A percentile compares a stretch with the other conserved stretches of the same genome.
Conservation (phyloP, 2,329 filamentous ascomycete genomes). For the Exutisphaerella laricina region DNA sequence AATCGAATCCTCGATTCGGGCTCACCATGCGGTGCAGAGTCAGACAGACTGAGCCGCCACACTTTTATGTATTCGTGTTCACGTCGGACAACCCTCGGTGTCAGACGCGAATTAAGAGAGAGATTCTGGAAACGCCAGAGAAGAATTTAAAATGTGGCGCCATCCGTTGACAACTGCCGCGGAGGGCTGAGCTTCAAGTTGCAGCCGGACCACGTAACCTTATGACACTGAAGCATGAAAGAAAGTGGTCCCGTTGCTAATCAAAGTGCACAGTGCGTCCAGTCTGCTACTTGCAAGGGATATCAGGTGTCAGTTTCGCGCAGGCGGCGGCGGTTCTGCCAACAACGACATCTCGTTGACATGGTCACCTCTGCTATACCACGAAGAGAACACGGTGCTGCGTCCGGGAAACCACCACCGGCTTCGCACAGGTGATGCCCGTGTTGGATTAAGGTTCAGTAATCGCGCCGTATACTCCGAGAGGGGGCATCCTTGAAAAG, state of each 20-base stretch:
- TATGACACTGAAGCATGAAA: background rate
- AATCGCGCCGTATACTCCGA: background rate
- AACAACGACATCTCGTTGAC: background rate
- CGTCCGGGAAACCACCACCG: slow-evolving; percentile 4
- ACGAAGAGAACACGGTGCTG: no score
- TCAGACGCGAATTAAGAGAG: slow-evolving; percentile 4
- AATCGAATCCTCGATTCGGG: no score
- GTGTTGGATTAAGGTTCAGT: slow-evolving; percentile 3
- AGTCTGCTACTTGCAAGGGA: no score
- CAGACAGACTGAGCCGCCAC: no score
- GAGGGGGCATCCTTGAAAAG: no score
- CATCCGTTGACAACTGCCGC: slow-evolving; percentile 5
- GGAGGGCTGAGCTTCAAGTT: background rate
- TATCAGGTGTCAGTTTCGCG: no score
- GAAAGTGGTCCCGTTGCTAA: background rate
- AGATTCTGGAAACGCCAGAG: slow-evolving; percentile 2
- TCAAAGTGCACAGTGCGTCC: no score
- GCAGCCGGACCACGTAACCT: slow-evolving; percentile 8
- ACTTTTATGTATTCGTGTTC: background rate
- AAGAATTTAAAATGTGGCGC: slow-evolving; percentile 8
- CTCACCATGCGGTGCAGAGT: no score
- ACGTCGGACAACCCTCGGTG: slow-evolving; percentile 8
- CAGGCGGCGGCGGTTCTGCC: no score
- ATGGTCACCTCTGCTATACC: no score
- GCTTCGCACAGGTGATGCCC: background rate